Base-by-base conservation (phyloP, 148 eudicot genomes). In the Dianthus caryophyllus region DNA sequence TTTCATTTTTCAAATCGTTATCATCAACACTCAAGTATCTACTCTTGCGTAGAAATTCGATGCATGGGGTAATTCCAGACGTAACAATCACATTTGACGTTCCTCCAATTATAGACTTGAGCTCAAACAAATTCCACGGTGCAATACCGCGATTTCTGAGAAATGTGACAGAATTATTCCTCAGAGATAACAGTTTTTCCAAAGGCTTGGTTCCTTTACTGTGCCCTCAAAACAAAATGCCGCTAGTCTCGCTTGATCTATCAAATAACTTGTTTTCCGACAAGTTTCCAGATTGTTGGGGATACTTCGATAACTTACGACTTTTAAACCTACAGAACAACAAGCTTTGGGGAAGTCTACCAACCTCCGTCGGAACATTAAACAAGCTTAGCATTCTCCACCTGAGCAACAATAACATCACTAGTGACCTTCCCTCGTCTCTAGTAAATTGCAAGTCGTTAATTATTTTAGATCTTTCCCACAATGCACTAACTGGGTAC, bases 191-290 rank as follows among this genome's bases (percentile, higher is more conserved):
- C 72, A 51, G 2, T 2, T n/a, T n/a, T n/a, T n/a, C n/a, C n/a
- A n/a, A n/a, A n/a, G n/a, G n/a, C n/a, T n/a, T n/a, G n/a, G n/a
- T 22, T 36, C 29, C 61, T 13, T 33, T 73, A 8, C 30, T 74
- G 30, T 61, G 72, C 18, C 72, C 68, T 0, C 51, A 43, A 39
- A 61, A 55, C 11, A 44, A 43, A n/a, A 56, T 17, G 13, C 18
- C 7, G 6, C 38, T 74, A 0, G 15, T 13, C 2, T 7, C 0
- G 41, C 64, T 74, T 44, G 68, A 61, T 22, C 56, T 74, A 17
- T 75, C 78, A 22, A 39, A 47, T 39, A 75, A 75, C 69, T n/a
- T 47, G 12, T 48, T 75, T 5, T 55, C 59, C 0, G 61, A 55
- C 21, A 22, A 75, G 31, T 50, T 69, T n/a, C n/a, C n/a, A n/a